Percentiles rank a stretch among this genome's conserved stretches.
Evolutionary conservation across 352 stramenopile species (phyloP).

Genomic region (Phytophthora cryptogea): DNA sequence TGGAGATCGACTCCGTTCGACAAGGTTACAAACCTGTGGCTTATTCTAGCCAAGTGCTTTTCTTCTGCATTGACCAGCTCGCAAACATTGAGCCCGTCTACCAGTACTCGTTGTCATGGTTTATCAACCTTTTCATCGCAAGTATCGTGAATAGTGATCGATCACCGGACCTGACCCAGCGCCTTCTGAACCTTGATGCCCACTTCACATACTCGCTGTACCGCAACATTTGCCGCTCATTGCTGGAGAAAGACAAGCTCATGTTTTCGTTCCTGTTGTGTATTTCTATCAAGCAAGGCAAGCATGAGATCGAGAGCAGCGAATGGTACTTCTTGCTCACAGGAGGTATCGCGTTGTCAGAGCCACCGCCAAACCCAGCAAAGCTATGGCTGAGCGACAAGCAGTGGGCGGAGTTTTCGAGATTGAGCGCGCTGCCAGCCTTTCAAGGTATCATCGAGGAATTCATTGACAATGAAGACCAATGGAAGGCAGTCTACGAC

Average conservation of each 20-base stretch:
- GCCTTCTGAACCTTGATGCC: conserved; percentile 81
- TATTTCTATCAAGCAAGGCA: conserved; percentile 85
- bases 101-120: conserved; percentile 94
- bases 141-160: conserved; percentile 89
- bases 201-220: conserved; percentile 95
- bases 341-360: conserved; percentile 87
- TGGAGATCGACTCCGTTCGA: conserved; percentile 90
- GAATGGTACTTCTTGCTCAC: conserved; percentile 96
- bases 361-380: conserved; percentile 91
- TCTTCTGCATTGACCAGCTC: conserved; percentile 94
- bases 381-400: conserved; percentile 93
- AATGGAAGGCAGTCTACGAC: conserved; percentile 92
- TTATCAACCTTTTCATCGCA: conserved; percentile 91
- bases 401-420: conserved; percentile 93
- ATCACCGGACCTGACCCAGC: conserved; percentile 69
- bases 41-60: conserved; percentile 92
- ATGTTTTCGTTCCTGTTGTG: conserved; percentile 93
- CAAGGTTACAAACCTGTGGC: conserved; percentile 89
- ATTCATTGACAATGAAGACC: conserved; percentile 72
- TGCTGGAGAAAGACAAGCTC: conserved; percentile 94
- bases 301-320: conserved; percentile 72
- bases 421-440: conserved; percentile 76
- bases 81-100: conserved; percentile 95
- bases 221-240: conserved; percentile 91
- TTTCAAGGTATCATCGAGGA: conserved; percentile 84